Percentiles rank a stretch among this genome's conserved stretches.
phyloP scores from a whole-genome alignment of 1,284 basidiomycete species.

The Acaromyces ingoldii region DNA sequence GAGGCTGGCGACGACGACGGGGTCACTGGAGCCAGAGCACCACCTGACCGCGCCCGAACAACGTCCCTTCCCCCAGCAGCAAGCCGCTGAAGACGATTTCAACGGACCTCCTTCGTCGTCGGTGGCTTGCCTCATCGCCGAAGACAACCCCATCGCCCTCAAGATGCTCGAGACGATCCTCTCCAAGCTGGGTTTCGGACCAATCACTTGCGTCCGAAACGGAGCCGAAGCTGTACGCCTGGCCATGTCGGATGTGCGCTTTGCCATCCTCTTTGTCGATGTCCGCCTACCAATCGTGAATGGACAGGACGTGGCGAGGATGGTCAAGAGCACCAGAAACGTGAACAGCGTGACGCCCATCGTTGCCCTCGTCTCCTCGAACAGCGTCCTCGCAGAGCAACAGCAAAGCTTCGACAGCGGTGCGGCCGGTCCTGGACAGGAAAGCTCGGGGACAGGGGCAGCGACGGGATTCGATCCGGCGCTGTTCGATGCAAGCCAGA shows the following conservation, averaged over 20 bases:
- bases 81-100: no score
- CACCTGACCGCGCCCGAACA: no score
- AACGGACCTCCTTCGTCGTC: slow-evolving; percentile 33
- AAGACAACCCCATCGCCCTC: slow-evolving; percentile 78
- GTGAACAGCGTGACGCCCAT: slow-evolving; percentile 84
- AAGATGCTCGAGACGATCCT: slow-evolving; percentile 75
- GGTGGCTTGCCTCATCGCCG: slow-evolving; percentile 86
- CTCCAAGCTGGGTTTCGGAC: slow-evolving; percentile 67
- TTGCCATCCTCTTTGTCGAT: slow-evolving; percentile 71
- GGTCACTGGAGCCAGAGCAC: slow-evolving; percentile 16
- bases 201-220: slow-evolving; percentile 76
- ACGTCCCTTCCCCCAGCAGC: no score
- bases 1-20: neutral
- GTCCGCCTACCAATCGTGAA: slow-evolving; percentile 86
- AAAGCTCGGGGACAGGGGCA: no score
- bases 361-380: slow-evolving; percentile 64
- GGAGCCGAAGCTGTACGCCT: slow-evolving; percentile 94
- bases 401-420: no score
- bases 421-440: no score
- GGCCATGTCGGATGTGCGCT: slow-evolving; percentile 89
- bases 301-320: slow-evolving; percentile 83
- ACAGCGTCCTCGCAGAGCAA: slow-evolving; percentile 33
- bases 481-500: slow-evolving; percentile 1
- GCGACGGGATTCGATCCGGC: no score
- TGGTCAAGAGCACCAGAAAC: slow-evolving; percentile 90